Percentiles rank a stretch among this genome's conserved stretches.
These are phyloP conservation scores for Takakia lepidozioides DNA, from an alignment of 225 moss, liverwort and hornwort genomes.

Conservation along the genomic window DNA sequence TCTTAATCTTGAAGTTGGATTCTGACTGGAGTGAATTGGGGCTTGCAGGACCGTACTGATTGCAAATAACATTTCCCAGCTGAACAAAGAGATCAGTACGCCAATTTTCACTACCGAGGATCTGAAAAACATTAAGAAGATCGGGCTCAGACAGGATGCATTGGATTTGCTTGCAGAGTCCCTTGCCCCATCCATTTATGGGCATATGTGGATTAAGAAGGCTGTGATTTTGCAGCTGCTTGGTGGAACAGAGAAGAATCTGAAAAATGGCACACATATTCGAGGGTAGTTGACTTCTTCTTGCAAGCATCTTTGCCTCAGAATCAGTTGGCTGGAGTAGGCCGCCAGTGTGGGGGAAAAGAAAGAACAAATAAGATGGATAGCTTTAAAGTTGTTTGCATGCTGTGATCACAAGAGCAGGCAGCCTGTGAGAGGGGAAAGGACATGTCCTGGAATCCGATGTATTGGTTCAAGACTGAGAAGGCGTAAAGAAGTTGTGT, in stretches of 20 bases:
- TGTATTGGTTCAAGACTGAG: too few species aligned
- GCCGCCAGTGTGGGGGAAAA: too few species aligned
- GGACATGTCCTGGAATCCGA: too few species aligned
- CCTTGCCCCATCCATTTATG: constrained; percentile 82
- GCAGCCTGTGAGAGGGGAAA: too few species aligned
- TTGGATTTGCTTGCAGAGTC: constrained; percentile 77
- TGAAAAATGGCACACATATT: constrained; percentile 79
- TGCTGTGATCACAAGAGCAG: too few species aligned
- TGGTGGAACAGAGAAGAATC: constrained; percentile 77
- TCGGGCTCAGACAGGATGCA: constrained; percentile 50
- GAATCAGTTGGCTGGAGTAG: too few species aligned
- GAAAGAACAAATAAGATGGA: too few species aligned
- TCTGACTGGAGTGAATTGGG: too few species aligned
- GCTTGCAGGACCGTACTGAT: constrained; percentile 63
- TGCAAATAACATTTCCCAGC: constrained; percentile 64
- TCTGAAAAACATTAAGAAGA: constrained; percentile 61
- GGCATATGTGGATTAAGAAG: constrained; percentile 87
- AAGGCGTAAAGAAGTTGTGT: too few species aligned
- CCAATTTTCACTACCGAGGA: constrained; percentile 72
- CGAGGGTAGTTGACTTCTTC: constrained; percentile 41
- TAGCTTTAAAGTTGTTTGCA: too few species aligned
- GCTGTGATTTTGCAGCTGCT: constrained; percentile 75
- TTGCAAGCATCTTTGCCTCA: background rate
- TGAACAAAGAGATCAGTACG: constrained; percentile 75
- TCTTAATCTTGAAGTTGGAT: too few species aligned